Base-by-base conservation (phyloP, 2,329 filamentous ascomycete species). In the Didymellaceae sp. region DNA sequence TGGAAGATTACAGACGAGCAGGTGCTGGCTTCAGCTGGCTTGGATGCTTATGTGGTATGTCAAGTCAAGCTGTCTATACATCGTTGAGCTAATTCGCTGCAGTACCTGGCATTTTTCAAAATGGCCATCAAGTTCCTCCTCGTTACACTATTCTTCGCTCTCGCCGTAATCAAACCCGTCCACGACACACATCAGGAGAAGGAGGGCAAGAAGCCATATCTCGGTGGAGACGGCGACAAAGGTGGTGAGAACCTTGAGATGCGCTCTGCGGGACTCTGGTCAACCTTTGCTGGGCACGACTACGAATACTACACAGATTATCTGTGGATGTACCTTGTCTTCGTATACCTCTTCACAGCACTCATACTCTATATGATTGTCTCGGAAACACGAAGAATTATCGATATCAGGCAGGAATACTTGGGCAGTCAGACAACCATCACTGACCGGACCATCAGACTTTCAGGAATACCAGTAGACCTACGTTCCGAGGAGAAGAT, bases 21-120 rank as follows among this genome's bases (percentile, higher is more conserved):
- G 73, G 86, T 99, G 4, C 80, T 99, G 44, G 86, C 89, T 13
- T 93, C 91, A 16, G 93, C 93, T 14, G 94, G 94, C 0, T 82
- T 99, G 40, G 94, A 99, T 77, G 94, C 94, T 41, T 99, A 90
- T 75, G 94, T 97, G 59, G 88, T 90, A 76, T 62, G 82, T 78
- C 17, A 8, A 14, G 11, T 8, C 4, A 6, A 11, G n/a, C 7
- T 14, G 2, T 13, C 14, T 9, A 14, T 8, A 13, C 16, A 10
- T 11, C 7, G 3, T 14, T 5, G 6, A 39, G 42, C 51, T 64
- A 30, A 64, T 34, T 3, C 8, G 14, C 45, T 65, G 11, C 33
- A 85, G 83, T 97, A 99, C 69, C 80, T 99, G 11, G 84, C 88
- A 13, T 99, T 99, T 75, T 97, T 97, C 80, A 95, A 92, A 71